Evolutionary conservation across 2,329 filamentous ascomycete species (phyloP).

Genomic region (Cordyceps pruinosa): DNA sequence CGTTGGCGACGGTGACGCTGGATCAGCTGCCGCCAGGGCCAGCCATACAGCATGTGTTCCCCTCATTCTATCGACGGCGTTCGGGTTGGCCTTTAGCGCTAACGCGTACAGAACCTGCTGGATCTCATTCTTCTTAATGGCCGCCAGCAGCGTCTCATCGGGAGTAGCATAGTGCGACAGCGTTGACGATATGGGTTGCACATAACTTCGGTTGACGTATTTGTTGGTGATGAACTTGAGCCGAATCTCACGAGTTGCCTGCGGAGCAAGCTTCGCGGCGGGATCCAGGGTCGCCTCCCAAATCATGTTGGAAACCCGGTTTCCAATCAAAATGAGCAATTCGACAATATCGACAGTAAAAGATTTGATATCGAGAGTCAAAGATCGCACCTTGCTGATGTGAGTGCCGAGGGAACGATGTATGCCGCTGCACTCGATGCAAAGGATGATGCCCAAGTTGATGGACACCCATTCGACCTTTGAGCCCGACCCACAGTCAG

Average conservation of each 20-base stretch:
- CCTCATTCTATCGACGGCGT: constrained; percentile 75
- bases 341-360: constrained; percentile 98
- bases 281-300: constrained; percentile 85
- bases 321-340: constrained; percentile 82
- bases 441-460: constrained; percentile 91
- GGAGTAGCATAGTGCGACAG: constrained; percentile 69
- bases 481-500: constrained; percentile 82
- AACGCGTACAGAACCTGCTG: constrained; percentile 88
- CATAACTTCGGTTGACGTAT: constrained; percentile 77
- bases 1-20: constrained; percentile 61
- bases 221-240: constrained; percentile 94
- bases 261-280: constrained; percentile 63
- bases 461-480: constrained; percentile 99
- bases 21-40: constrained; percentile 86
- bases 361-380: constrained; percentile 90
- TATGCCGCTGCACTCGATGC: constrained; percentile 96
- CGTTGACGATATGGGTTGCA: constrained; percentile 69
- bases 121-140: constrained; percentile 94
- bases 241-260: constrained; percentile 80
- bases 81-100: constrained; percentile 79
- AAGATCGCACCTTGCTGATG: constrained; percentile 92
- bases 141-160: constrained; percentile 83
- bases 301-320: constrained; percentile 90
- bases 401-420: constrained; percentile 94
- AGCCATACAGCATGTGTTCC: constrained; percentile 86